phyloP scores from a whole-genome alignment of 129 eudicot genomes.

The Centaurea solstitialis region DNA sequence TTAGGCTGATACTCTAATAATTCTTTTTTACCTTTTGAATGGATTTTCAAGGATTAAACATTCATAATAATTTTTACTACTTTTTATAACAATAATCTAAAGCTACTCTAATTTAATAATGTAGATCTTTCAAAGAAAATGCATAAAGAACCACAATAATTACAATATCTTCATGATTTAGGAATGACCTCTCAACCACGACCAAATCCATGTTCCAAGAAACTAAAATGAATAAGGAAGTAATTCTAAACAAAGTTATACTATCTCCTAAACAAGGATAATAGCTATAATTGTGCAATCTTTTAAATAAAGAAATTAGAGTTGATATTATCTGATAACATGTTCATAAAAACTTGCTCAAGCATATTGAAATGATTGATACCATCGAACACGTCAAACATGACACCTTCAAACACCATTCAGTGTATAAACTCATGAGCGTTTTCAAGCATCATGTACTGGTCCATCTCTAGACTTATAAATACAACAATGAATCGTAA shows the following conservation, averaged over 20 bases:
- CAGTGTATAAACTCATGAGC: not conserved
- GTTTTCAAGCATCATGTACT: not conserved
- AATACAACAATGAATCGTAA: not conserved
- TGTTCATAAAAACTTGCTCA: not conserved
- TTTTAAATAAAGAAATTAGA: not conserved
- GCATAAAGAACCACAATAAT: not conserved
- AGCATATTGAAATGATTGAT: not conserved
- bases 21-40: too few species aligned
- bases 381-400: not conserved
- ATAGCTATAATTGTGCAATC: not conserved
- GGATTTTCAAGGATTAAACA: not conserved
- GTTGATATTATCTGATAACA: not conserved
- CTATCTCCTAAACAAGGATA: not conserved
- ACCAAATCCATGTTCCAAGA: not conserved
- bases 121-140: not conserved
- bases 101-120: not conserved
- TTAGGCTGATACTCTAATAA: too few species aligned
- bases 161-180: too few species aligned
- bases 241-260: not conserved
- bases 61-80: not conserved
- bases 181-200: too few species aligned
- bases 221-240: not conserved
- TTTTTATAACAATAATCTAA: too few species aligned
- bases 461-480: not conserved
- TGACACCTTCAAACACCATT: too few species aligned